phyloP scores from a whole-genome alignment of 495 filamentous ascomycete species.

The Polyplosphaeria fusca region DNA sequence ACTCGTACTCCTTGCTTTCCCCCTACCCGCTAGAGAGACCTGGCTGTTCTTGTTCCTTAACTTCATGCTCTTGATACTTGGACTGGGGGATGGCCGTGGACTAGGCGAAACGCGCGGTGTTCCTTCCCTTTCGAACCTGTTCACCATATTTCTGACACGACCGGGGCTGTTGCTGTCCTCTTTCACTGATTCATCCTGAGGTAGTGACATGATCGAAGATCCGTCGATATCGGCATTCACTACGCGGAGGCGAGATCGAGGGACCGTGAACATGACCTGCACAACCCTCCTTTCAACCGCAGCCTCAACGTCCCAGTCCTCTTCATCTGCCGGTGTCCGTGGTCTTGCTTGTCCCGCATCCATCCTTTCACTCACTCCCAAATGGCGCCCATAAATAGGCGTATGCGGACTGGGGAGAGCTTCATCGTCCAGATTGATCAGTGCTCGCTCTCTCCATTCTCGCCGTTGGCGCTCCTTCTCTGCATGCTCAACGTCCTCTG shows the following conservation, averaged over 20 bases:
- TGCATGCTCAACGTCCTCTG: constrained; percentile 27
- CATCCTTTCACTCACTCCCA: constrained; percentile 4
- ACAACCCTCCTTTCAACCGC: constrained; percentile 76
- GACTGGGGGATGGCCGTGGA: background rate
- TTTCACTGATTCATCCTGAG: background rate
- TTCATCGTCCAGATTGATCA: constrained; percentile 30
- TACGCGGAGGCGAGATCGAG: constrained; percentile 76
- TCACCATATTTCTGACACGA: constrained; percentile 7
- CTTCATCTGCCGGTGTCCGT: constrained; percentile 47
- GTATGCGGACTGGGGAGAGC: constrained; percentile 7
- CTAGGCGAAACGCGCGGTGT: background rate
- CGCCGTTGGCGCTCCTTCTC: constrained; percentile 15
- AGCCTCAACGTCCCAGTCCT: constrained; percentile 87
- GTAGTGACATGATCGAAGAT: constrained; percentile 41
- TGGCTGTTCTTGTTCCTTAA: background rate
- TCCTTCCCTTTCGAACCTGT: constrained; percentile 3
- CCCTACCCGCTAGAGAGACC: background rate
- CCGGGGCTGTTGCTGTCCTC: background rate
- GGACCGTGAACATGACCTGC: constrained; percentile 92
- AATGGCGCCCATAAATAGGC: constrained; percentile 1
- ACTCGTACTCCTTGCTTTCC: background rate
- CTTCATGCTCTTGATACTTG: background rate
- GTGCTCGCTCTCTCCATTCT: constrained; percentile 20
- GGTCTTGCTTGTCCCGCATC: background rate
- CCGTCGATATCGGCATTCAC: constrained; percentile 65